These are phyloP conservation scores for Irpex sp. DNA, from an alignment of 1,284 basidiomycete species.

Conservation along the genomic window DNA sequence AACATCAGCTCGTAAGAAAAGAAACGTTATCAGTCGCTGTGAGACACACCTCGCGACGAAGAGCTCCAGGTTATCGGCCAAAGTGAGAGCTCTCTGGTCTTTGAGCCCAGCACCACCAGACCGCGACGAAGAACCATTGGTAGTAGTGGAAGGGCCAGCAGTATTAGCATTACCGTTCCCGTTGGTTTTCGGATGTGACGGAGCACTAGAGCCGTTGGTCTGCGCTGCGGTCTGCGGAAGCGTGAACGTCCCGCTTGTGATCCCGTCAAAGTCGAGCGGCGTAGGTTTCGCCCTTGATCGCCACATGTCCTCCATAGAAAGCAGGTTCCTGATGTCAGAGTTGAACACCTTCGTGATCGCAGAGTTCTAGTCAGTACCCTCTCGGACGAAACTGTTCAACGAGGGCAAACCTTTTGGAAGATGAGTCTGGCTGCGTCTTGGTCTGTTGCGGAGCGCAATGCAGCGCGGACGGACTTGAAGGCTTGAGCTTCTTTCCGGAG, in stretches of 20 bases:
- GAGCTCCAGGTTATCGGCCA: slow-evolving; percentile 79
- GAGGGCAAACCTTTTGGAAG: slow-evolving; percentile 71
- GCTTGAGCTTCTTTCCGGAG: slow-evolving; percentile 88
- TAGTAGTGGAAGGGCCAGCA: slow-evolving; percentile 14
- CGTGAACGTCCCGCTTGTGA: slow-evolving; percentile 60
- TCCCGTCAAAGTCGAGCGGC: slow-evolving; percentile 77
- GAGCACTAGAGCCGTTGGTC: slow-evolving; percentile 1
- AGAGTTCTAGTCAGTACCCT: not conserved
- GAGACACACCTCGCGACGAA: slow-evolving; percentile 74
- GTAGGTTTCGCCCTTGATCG: slow-evolving; percentile 80
- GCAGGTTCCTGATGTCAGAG: slow-evolving; percentile 82
- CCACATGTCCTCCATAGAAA: slow-evolving; percentile 99
- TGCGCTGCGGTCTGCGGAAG: slow-evolving; percentile 27
- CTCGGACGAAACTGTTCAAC: too few species aligned
- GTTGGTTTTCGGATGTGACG: slow-evolving; percentile 11
- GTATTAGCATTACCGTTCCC: slow-evolving; percentile 3
- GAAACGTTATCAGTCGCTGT: not conserved
- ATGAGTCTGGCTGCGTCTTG: slow-evolving; percentile 64
- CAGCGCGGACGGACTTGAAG: slow-evolving; percentile 76
- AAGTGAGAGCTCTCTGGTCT: slow-evolving; percentile 74
- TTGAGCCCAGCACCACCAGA: slow-evolving; percentile 48
- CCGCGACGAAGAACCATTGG: slow-evolving; percentile 19
- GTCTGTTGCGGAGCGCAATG: slow-evolving; percentile 42
- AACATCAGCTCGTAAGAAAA: not conserved
- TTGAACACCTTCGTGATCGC: slow-evolving; percentile 72